Conservation (phyloP, 2,329 filamentous ascomycete genomes). For the Colletotrichum lini region DNA sequence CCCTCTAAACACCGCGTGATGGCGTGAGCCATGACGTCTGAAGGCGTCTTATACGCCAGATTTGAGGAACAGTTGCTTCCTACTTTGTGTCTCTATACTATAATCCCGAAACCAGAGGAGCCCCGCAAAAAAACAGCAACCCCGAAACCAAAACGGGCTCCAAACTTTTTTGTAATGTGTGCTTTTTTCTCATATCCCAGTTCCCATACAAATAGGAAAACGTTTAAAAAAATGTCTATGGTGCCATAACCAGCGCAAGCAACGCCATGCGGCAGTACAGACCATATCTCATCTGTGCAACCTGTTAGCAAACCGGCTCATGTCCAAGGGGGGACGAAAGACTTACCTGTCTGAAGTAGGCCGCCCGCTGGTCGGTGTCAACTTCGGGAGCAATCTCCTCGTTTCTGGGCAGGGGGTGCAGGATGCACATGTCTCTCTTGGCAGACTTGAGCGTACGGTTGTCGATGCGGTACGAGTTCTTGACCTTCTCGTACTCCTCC, state of each 20-base stretch:
- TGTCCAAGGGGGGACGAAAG: background rate
- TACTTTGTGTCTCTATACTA: conserved; percentile 36
- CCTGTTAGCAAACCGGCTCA: conserved; percentile 56
- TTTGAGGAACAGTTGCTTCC: conserved; percentile 41
- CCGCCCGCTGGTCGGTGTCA: conserved; percentile 95
- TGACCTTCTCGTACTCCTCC: conserved; percentile 87
- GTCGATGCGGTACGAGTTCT: conserved; percentile 90
- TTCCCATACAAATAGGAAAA: conserved; percentile 18
- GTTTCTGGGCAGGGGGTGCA: conserved; percentile 96
- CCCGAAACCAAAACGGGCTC: conserved; percentile 25
- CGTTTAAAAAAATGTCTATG: conserved; percentile 43
- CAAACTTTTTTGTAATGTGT: conserved; percentile 34
- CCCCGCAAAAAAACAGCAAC: conserved; percentile 12
- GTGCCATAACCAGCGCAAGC: conserved; percentile 87
- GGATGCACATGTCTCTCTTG: conserved; percentile 92
- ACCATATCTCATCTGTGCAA: conserved; percentile 90
- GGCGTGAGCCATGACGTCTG: conserved; percentile 37
- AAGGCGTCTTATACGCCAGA: conserved; percentile 32
- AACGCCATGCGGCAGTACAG: conserved; percentile 98
- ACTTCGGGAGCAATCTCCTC: conserved; percentile 95
- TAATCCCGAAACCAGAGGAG: conserved; percentile 27
- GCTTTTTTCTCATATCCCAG: conserved; percentile 29
- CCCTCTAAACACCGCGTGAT: conserved; percentile 30
- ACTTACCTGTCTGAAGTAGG: conserved; percentile 99
- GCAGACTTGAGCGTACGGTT: conserved; percentile 91